Base-by-base conservation (phyloP, 805 yeast species). In the Ogataea degrootiae region DNA sequence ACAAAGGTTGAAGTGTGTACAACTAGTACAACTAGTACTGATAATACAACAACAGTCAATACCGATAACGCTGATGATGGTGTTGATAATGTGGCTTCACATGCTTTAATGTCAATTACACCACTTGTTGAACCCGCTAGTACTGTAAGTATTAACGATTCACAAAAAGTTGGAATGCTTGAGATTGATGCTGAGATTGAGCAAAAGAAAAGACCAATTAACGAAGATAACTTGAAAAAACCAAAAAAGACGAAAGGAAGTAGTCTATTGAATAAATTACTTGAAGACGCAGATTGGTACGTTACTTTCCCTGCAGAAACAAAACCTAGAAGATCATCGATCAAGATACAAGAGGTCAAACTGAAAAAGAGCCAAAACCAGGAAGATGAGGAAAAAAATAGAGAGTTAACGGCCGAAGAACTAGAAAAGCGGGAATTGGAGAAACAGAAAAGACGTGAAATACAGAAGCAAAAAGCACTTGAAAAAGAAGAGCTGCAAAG, bases 221-320 rank as follows among this genome's bases (percentile, higher is more conserved):
- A 26, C 11, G 31, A 26, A 26, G 31, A 26, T 26, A 26, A 26
- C 11, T 3, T 26, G 12, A 26, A 26, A 26, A 11, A 11, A 26
- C 11, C 31, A 33, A 15, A 15, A 42, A n/a, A 23, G n/a, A 14
- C 4, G 26, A 31, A 15, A n/a, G 17, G 42, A 34, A 17, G 42
- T 3, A 37, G 11, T n/a, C 42, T 17, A 17, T 44, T 60, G 39
- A 54, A 47, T 4, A 38, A 38, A 35, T 46, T 59, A 7, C 26
- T 62, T 14, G 62, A 51, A 3, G 63, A 59, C 42, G 55, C 63
- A 9, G 60, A 58, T 36, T 64, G 68, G 68, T 62, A 61, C 43
- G 51, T 55, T 29, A 52, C 61, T 16, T 46, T 51, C 23, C 31
- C 53, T 5, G 43, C 44, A 12, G 39, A 49, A 2, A 33, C 46